Percentiles rank a stretch among this genome's conserved stretches.
Conservation (phyloP, 208 protist genomes). For the Borovskyia barvae region DNA sequence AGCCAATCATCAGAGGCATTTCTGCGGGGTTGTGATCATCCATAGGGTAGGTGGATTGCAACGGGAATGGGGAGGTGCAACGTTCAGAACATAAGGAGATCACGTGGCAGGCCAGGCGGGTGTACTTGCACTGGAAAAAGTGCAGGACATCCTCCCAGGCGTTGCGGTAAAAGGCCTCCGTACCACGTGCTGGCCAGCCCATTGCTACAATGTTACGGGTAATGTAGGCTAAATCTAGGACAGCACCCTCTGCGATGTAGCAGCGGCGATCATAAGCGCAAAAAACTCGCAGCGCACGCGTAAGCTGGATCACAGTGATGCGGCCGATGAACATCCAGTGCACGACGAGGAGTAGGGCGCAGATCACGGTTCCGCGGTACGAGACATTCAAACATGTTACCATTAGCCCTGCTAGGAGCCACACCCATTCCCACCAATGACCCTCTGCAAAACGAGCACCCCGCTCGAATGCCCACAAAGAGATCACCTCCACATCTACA, state of each 20-base stretch:
- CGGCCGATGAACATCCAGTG: conserved; percentile 33
- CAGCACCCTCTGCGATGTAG: conserved; percentile 86
- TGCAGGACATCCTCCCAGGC: conserved; percentile 82
- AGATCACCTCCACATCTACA: conserved; percentile 14
- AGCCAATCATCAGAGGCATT: conserved; percentile 79
- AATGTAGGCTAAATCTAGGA: conserved; percentile 95
- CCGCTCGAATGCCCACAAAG: conserved; percentile 28
- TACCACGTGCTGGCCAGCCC: conserved; percentile 91
- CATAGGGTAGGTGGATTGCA: conserved; percentile 64
- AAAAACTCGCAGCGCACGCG: conserved; percentile 35
- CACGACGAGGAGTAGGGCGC: conserved; percentile 23
- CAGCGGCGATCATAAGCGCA: conserved; percentile 65
- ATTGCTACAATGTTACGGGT: conserved; percentile 92
- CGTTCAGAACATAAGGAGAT: conserved; percentile 87
- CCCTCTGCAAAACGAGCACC: conserved; percentile 13
- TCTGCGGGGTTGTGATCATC: conserved; percentile 95
- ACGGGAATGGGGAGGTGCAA: conserved; percentile 45
- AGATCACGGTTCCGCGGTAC: conserved; percentile 11
- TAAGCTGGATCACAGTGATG: conserved; percentile 33
- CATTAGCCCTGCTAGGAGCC: conserved; percentile 4
- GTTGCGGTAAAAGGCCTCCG: conserved; percentile 96
- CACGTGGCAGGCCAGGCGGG: conserved; percentile 46
- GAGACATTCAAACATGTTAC: background rate
- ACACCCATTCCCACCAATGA: conserved; percentile 18
- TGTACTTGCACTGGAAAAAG: conserved; percentile 91